These are phyloP conservation scores for Allodekkera sacchari DNA, from an alignment of 805 yeast species.

Conservation along the genomic window DNA sequence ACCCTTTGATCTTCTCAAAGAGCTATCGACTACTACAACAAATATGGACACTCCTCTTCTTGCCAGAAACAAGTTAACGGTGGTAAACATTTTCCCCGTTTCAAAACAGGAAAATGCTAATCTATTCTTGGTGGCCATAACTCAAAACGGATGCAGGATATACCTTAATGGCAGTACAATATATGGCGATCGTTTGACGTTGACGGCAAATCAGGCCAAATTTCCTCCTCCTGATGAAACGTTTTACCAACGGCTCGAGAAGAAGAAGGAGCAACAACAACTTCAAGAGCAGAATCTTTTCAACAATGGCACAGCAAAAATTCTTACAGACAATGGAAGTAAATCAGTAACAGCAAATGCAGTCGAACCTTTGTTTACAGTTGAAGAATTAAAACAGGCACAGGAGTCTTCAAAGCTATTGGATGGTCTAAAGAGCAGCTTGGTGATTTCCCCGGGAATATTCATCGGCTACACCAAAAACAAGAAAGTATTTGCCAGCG, in stretches of 20 bases:
- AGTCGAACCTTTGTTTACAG: constrained; percentile 19
- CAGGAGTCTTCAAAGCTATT: constrained; percentile 48
- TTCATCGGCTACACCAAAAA: constrained; percentile 55
- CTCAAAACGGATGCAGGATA: constrained; percentile 77
- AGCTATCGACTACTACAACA: constrained; percentile 32
- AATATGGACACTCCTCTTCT: constrained; percentile 35
- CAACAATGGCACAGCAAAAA: constrained; percentile 3
- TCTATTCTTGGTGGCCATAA: constrained; percentile 67
- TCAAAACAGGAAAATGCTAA: constrained; percentile 57
- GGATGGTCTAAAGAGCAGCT: constrained; percentile 48
- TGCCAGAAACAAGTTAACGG: constrained; percentile 44
- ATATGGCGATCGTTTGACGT: constrained; percentile 26
- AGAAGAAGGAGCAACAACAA: constrained; percentile 29
- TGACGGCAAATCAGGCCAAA: constrained; percentile 31
- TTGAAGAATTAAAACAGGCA: constrained; percentile 37
- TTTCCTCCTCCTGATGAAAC: constrained; percentile 35
- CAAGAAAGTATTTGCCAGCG: constrained; percentile 55
- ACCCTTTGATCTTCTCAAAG: constrained; percentile 38
- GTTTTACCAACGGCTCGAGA: constrained; percentile 21
- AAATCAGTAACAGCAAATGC: constrained; percentile 21
- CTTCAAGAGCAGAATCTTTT: constrained; percentile 24
- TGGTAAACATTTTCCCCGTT: constrained; percentile 57
- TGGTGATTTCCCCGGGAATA: constrained; percentile 78
- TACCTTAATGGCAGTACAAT: constrained; percentile 44
- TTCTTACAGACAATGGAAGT: constrained; percentile 4